phyloP scores from a whole-genome alignment of 1,139 yeast genomes.

The Williopsis jadinii region DNA sequence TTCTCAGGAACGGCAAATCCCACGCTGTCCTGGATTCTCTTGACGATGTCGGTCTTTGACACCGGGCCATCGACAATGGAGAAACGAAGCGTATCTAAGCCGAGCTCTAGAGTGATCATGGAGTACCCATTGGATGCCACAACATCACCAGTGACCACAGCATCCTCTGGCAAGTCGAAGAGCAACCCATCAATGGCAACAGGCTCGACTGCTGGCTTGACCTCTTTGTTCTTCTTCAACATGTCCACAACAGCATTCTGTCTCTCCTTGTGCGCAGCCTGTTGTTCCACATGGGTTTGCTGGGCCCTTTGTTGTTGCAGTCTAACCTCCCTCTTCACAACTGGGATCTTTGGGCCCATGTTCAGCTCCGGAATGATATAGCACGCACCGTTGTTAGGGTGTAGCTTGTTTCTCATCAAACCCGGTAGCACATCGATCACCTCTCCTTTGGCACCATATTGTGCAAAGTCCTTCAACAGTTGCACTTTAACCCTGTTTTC shows the following conservation, averaged over 20 bases:
- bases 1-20: conserved; percentile 12
- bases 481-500: conserved; percentile 51
- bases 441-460: conserved; percentile 53
- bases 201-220: conserved; percentile 2
- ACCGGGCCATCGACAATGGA: conserved; percentile 1
- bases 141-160: conserved; percentile 2
- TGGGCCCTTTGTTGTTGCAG: conserved; percentile 5
- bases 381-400: conserved; percentile 65
- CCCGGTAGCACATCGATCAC: conserved; percentile 74
- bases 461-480: conserved; percentile 57
- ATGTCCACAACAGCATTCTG: conserved; percentile 2
- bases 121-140: conserved; percentile 14
- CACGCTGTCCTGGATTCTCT: conserved; percentile 6
- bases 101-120: conserved; percentile 16
- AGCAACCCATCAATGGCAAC: conserved; percentile 14
- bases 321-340: conserved; percentile 34
- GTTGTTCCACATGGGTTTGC: conserved; percentile 2
- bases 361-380: conserved; percentile 42
- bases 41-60: conserved; percentile 6
- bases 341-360: conserved; percentile 54
- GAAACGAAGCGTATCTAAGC: conserved; percentile 6
- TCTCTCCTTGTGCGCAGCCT: conserved; percentile 4
- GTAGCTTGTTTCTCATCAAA: conserved; percentile 73
- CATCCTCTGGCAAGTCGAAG: conserved; percentile 12
- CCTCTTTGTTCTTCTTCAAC: conserved; percentile 3